Conservation (phyloP, 208 protist species). For the Naegleria lovaniensis region DNA sequence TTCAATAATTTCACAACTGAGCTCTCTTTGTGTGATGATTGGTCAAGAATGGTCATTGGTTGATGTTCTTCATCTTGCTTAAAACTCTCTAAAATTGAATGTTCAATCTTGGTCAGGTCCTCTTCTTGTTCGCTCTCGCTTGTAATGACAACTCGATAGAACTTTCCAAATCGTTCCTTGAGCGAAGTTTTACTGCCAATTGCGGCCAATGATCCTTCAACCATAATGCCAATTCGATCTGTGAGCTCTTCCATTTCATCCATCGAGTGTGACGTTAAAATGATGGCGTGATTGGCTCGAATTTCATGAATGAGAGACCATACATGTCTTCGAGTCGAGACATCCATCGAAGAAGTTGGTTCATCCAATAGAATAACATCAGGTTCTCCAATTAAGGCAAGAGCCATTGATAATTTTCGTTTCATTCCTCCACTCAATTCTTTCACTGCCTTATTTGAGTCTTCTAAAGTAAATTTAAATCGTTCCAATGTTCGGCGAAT, state of each 20-base stretch:
- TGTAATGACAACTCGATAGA: neutral
- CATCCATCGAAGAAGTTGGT: conserved; percentile 76
- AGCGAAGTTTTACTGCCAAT: conserved; percentile 72
- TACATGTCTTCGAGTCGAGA: conserved; percentile 59
- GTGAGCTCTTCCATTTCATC: conserved; percentile 76
- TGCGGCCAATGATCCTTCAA: conserved; percentile 68
- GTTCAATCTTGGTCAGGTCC: neutral
- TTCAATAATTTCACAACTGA: neutral
- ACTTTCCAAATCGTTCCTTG: conserved; percentile 46
- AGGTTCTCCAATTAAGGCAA: conserved; percentile 63
- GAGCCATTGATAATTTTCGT: conserved; percentile 65
- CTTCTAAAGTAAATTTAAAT: neutral
- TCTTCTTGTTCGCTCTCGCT: too few species aligned
- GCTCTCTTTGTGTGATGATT: too few species aligned
- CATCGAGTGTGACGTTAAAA: conserved; percentile 81
- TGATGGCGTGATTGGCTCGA: conserved; percentile 43
- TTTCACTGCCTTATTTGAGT: neutral
- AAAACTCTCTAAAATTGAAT: too few species aligned
- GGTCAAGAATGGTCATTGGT: too few species aligned
- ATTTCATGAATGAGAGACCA: conserved; percentile 64
- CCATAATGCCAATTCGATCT: conserved; percentile 73
- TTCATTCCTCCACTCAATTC: conserved; percentile 67
- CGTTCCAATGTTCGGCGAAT: neutral
- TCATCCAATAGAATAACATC: conserved; percentile 74
- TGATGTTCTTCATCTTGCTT: too few species aligned